Evolutionary conservation across 768 basidiomycete species (phyloP), one percentile per base, ranked within the genome.

Genomic region (Lactifluus hygrophoroides): DNA sequence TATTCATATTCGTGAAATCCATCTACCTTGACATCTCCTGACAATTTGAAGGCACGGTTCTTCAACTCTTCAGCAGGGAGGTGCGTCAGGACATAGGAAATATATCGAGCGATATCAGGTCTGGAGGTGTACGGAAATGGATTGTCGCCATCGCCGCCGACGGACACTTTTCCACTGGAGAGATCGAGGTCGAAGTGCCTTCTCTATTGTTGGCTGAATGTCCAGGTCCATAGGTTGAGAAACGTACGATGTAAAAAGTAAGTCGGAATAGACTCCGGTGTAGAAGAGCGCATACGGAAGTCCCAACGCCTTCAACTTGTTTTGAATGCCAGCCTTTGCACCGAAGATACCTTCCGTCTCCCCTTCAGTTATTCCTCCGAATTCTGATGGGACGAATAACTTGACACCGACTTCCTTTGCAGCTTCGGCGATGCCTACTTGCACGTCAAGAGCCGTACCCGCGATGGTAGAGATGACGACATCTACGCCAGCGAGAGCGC

Each of bases 351-450:
- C 63, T 3, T 43, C 52, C 5, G 51, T 53, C 23, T 21, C 48
- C 2, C 60, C 62, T 8, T 58, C 58, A 5, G 65, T 63, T 3
- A 57, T 30, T 16, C 50, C 60, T 3, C 69, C 69, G 30, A 69
- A 71, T 55, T 71, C 70, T 45, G 66, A 64, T 8, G 71, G 71
- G 7, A 69, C 60, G 52, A 72, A 72, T 16, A 72, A 62, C 53
- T 66, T 60, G 25, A 69, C 71, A 21, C 69, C 66, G 0, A 61
- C 69, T 34, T 53, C 52, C 59, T 67, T 70, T 2, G 65, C 62
- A 0, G 66, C 69, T 0, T 60, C 40, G 1, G 65, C 64, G 10
- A 70, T 57, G 1, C 27, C 21, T 3, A 11, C 27, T 57, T 70
- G 69, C 17, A 42, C 54, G 11, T 14, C 57, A 32, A 65, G 47